These are phyloP conservation scores for Fusarium continuum DNA, from an alignment of 2,329 filamentous ascomycete species.

Conservation along the genomic window DNA sequence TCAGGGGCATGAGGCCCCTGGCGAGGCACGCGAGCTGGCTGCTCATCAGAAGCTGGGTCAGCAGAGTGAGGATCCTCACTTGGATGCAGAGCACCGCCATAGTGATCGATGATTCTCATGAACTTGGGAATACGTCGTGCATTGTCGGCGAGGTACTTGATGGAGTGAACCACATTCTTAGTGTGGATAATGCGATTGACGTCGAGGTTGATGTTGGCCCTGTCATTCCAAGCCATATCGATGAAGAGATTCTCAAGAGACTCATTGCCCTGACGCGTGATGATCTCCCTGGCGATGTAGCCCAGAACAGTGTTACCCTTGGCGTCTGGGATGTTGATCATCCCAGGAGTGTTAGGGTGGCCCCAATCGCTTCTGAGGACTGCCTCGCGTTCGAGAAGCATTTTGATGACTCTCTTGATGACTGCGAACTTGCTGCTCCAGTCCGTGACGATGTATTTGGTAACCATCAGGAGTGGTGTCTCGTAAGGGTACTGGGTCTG, in stretches of 20 bases:
- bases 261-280: not conserved
- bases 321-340: not conserved
- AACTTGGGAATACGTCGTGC: not conserved
- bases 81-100: not conserved
- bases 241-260: not conserved
- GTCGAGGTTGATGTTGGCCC: slow-evolving; percentile 6
- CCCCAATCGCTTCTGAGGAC: not conserved
- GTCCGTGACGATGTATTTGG: not conserved
- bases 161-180: not conserved
- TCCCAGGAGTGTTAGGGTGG: too few species aligned
- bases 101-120: not conserved
- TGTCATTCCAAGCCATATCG: not conserved
- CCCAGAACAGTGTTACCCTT: not conserved
- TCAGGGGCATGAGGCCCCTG: too few species aligned
- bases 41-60: not conserved
- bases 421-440: not conserved
- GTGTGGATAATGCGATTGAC: not conserved
- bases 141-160: not conserved
- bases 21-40: too few species aligned
- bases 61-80: too few species aligned
- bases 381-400: not conserved
- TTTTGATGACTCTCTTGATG: not conserved
- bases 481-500: slow-evolving; percentile 1
- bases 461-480: not conserved
- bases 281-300: not conserved